Evolutionary conservation across 257 asterid species (phyloP).

Genomic region (Phtheirospermum japonicum): DNA sequence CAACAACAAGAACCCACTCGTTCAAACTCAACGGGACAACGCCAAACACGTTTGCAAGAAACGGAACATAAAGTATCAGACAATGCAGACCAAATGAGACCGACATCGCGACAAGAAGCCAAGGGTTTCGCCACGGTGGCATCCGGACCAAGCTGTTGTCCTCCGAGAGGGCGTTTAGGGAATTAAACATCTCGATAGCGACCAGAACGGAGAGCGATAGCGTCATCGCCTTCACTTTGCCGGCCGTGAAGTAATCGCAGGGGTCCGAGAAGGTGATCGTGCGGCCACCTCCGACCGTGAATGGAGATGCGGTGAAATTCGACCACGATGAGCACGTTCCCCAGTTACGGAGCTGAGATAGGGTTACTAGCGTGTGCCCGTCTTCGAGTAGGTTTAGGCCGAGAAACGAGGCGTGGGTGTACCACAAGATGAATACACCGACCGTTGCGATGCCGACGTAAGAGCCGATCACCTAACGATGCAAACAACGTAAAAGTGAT

Average conservation of each 20-base stretch:
- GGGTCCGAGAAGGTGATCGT: slow-evolving; percentile 54
- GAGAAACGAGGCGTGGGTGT: slow-evolving; percentile 72
- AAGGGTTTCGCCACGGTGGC: slow-evolving; percentile 94
- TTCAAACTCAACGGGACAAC: slow-evolving; percentile 58
- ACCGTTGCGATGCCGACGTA: slow-evolving; percentile 88
- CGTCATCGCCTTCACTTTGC: slow-evolving; percentile 87
- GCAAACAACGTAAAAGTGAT: not conserved
- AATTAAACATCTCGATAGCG: slow-evolving; percentile 84
- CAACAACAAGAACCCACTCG: slow-evolving; percentile 68
- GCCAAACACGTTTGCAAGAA: slow-evolving; percentile 65
- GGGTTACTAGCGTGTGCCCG: slow-evolving; percentile 73
- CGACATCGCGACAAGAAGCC: slow-evolving; percentile 81
- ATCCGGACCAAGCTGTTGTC: slow-evolving; percentile 76
- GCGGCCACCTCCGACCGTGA: slow-evolving; percentile 54
- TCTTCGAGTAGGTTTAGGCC: slow-evolving; percentile 62
- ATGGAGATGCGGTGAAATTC: slow-evolving; percentile 66
- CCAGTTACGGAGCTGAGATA: slow-evolving; percentile 88
- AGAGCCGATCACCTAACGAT: slow-evolving; percentile 73
- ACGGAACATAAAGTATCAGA: slow-evolving; percentile 64
- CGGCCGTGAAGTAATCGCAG: slow-evolving; percentile 68
- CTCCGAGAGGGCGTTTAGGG: slow-evolving; percentile 84
- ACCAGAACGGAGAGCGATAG: slow-evolving; percentile 84
- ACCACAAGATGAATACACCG: slow-evolving; percentile 84
- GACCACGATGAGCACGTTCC: slow-evolving; percentile 82
- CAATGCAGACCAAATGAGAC: slow-evolving; percentile 65